Evolutionary conservation across 805 yeast genomes (phyloP).

Genomic region (Debaryomyces hansenii): DNA sequence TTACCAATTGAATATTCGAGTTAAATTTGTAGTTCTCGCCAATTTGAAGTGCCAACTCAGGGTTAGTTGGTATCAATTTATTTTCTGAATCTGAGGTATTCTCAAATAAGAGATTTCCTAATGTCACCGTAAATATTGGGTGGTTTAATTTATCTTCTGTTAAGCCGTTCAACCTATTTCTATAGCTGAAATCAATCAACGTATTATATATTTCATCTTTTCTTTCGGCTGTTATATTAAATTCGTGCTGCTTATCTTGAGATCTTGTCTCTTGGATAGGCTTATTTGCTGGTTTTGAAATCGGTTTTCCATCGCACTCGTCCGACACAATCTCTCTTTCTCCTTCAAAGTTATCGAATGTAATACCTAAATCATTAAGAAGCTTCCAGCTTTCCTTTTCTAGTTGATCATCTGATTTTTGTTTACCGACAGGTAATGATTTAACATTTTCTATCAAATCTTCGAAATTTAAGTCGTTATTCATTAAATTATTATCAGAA

Average conservation of each 20-base stretch:
- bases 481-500: constrained; percentile 13
- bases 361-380: constrained; percentile 18
- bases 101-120: constrained; percentile 40
- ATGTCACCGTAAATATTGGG: constrained; percentile 35
- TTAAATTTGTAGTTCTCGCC: constrained; percentile 24
- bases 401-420: constrained; percentile 5
- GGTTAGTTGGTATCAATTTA: constrained; percentile 8
- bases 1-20: constrained; percentile 32
- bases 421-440: constrained; percentile 8
- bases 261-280: background rate
- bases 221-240: constrained; percentile 9
- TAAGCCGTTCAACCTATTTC: constrained; percentile 21
- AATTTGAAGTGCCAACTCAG: background rate
- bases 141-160: constrained; percentile 13
- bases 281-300: background rate
- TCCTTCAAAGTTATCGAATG: background rate
- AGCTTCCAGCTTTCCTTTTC: constrained; percentile 15
- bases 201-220: constrained; percentile 22
- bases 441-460: constrained; percentile 14
- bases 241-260: background rate
- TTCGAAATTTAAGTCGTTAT: constrained; percentile 9
- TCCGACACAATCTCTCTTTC: too few relatives aligned
- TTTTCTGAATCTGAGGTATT: constrained; percentile 3
- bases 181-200: constrained; percentile 26
- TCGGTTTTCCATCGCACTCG: background rate